Evolutionary conservation across 768 basidiomycete genomes (phyloP).

Genomic region (Leccinum imitatum): DNA sequence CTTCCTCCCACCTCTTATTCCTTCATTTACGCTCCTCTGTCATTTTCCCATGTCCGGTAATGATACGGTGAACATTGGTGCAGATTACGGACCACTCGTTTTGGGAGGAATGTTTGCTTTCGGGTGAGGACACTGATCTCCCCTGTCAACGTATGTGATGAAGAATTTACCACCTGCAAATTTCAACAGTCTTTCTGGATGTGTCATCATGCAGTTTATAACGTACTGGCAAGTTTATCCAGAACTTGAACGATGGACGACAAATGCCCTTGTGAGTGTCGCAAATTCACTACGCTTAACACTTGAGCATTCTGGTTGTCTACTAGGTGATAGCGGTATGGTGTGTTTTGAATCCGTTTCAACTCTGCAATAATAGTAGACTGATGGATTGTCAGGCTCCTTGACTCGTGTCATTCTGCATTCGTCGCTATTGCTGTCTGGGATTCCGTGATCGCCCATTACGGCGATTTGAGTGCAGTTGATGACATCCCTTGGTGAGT

Average conservation of each 20-base stretch:
- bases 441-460: conserved; percentile 22
- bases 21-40: not conserved
- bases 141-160: not conserved
- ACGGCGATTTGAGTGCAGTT: conserved; percentile 12
- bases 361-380: not conserved
- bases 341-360: conserved; percentile 1
- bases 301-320: not conserved
- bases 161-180: not conserved
- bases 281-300: too few species aligned
- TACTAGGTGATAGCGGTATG: conserved; percentile 22
- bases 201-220: conserved; percentile 26
- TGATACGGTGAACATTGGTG: not conserved
- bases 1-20: not conserved
- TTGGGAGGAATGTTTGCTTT: conserved; percentile 27
- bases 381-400: conserved; percentile 12
- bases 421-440: conserved; percentile 24
- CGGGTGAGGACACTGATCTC: conserved; percentile 4
- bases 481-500: conserved; percentile 26
- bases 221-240: conserved; percentile 21
- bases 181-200: conserved; percentile 22
- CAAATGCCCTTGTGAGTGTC: conserved; percentile 18
- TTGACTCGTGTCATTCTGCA: conserved; percentile 25
- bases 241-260: conserved; percentile 13
- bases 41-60: conserved; percentile 5
- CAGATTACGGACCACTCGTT: conserved; percentile 21